Base-by-base conservation (phyloP, 1,139 yeast species). In the Ogataea hybrid region DNA sequence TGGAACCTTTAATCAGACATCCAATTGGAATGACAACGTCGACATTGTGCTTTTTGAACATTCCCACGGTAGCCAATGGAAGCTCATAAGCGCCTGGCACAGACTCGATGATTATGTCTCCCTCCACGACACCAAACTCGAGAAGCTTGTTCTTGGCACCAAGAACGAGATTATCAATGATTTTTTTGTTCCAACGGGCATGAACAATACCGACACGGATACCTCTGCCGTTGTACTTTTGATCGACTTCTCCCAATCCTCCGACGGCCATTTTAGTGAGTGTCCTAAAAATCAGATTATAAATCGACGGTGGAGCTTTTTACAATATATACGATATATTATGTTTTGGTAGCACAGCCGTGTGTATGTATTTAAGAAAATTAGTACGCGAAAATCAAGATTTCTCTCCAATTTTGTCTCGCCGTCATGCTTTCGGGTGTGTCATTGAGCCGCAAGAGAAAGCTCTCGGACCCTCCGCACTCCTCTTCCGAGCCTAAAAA, bases 21-120 rank as follows among this genome's bases (percentile, higher is more conserved):
- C 98, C 98, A 55, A 92, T 89, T 41, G 97, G 92, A 50, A 92
- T 87, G 37, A 90, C 77, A 4, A 94, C 96, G 61, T 92, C 97
- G 50, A 84, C 70, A 42, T 68, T 64, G 48, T 74, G 72, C 52
- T 72, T 73, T 20, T 73, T 73, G 46, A 70, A 68, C 47, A 81
- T 69, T 49, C 62, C 71, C 64, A 76, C 72, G 20, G 89, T 71
- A 32, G 90, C 97, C 60, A 69, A 85, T 17, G 98, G 98, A 52
- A 92, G 74, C 68, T 92, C 98, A 62, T 81, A 92, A 9, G 95
- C 81, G 22, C 98, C 98, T 7, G 98, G 98, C 28, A 92, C 95
- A 5, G 92, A 72, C 63, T 87, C 92, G 44, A 90, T 68, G 42
- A 78, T 63, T 50, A 92, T 89, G 65, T 89, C 86, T 51, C 79